These are phyloP conservation scores for Bolboschoenus planiculmis DNA, from an alignment of 176 grass and related monocot genomes.

Conservation along the genomic window DNA sequence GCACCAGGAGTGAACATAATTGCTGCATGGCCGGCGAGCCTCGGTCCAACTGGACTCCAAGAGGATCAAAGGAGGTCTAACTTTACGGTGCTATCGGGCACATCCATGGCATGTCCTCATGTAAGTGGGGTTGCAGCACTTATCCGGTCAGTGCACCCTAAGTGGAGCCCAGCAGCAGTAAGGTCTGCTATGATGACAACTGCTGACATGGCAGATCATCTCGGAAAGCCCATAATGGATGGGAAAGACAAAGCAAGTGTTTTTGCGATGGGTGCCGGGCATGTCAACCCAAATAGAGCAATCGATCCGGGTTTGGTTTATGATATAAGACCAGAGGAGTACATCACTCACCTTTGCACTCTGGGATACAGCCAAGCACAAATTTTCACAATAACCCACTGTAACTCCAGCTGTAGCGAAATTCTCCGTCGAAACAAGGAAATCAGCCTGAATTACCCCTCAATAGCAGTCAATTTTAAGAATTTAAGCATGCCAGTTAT, in stretches of 20 bases:
- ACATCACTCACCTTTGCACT: constrained; percentile 74
- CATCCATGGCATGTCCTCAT: constrained; percentile 83
- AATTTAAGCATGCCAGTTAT: constrained; percentile 14
- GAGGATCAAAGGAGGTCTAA: constrained; percentile 49
- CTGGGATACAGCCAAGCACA: constrained; percentile 56
- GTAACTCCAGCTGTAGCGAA: constrained; percentile 47
- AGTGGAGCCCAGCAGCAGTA: constrained; percentile 63
- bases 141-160: constrained; percentile 41
- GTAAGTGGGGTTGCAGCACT: constrained; percentile 74
- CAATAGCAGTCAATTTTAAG: constrained; percentile 54
- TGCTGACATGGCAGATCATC: constrained; percentile 48
- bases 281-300: constrained; percentile 54
- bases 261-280: constrained; percentile 59
- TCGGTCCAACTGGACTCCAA: constrained; percentile 59
- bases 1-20: constrained; percentile 90
- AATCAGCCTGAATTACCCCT: constrained; percentile 89
- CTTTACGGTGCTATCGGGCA: constrained; percentile 82
- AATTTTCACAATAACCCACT: constrained; percentile 75
- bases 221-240: constrained; percentile 62
- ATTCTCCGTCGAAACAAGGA: constrained; percentile 11
- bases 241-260: constrained; percentile 29
- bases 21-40: constrained; percentile 66
- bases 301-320: constrained; percentile 71
- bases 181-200: constrained; percentile 82
- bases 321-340: constrained; percentile 56